Evolutionary conservation across 345 rosid genomes (phyloP).

Genomic region (Populus ilicifolia): DNA sequence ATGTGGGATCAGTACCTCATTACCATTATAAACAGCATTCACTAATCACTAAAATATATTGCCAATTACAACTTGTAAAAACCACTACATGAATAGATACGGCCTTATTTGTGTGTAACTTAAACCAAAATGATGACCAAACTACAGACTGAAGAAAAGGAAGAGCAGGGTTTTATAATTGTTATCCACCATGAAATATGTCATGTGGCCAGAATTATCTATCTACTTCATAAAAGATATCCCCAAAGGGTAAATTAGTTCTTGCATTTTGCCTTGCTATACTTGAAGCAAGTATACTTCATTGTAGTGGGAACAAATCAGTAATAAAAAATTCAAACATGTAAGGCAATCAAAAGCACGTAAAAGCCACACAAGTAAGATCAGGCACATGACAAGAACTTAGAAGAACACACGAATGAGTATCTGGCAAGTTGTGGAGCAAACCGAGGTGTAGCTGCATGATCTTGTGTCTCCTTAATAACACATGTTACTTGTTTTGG

Average conservation of each 20-base stretch:
- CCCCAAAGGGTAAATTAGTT: not conserved
- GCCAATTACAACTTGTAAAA: too few species aligned
- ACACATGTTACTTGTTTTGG: conserved; percentile 77
- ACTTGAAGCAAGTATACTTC: not conserved
- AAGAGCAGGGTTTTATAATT: not conserved
- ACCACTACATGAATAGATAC: too few species aligned
- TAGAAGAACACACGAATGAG: not conserved
- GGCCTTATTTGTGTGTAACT: not conserved
- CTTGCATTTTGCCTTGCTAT: not conserved
- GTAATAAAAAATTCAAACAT: not conserved
- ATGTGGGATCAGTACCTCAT: too few species aligned
- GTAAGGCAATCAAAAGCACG: conserved; percentile 1
- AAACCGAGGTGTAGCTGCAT: conserved; percentile 71
- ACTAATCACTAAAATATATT: too few species aligned
- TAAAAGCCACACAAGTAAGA: not conserved
- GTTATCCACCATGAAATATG: too few species aligned
- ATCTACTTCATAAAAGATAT: not conserved
- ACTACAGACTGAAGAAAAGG: not conserved
- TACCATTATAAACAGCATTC: too few species aligned
- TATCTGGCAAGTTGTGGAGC: conserved; percentile 4
- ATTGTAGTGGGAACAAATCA: not conserved
- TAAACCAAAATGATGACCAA: not conserved
- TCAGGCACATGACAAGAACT: not conserved
- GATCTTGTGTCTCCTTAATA: conserved; percentile 63
- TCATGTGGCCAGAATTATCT: not conserved